A percentile compares a stretch with the other conserved stretches of the same genome.
phyloP scores from a whole-genome alignment of 164 flowering plant species.

The Litsea cubeba region DNA sequence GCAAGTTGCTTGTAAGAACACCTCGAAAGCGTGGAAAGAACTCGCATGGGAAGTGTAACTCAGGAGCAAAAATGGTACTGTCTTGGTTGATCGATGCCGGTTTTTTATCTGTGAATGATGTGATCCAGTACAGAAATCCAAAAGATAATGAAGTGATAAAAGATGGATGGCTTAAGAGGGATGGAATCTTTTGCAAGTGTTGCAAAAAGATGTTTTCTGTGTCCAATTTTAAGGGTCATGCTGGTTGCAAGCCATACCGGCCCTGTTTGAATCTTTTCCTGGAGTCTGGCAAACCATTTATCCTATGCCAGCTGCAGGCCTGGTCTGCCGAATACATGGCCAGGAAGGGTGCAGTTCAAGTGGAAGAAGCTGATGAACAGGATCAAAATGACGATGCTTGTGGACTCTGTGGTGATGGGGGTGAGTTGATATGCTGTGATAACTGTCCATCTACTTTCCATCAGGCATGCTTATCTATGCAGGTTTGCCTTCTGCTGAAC shows the following conservation, averaged over 20 bases:
- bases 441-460: slow-evolving; percentile 96
- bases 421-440: slow-evolving; percentile 94
- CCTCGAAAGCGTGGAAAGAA: slow-evolving; percentile 43
- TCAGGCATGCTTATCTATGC: slow-evolving; percentile 64
- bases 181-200: slow-evolving; percentile 77
- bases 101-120: slow-evolving; percentile 59
- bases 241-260: slow-evolving; percentile 58
- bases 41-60: slow-evolving; percentile 38
- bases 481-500: slow-evolving; percentile 47
- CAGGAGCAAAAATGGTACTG: slow-evolving; percentile 63
- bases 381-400: slow-evolving; percentile 96
- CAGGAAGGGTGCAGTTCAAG: slow-evolving; percentile 38
- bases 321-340: slow-evolving; percentile 90
- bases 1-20: slow-evolving; percentile 64
- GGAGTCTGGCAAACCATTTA: slow-evolving; percentile 72
- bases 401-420: slow-evolving; percentile 95
- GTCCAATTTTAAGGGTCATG: slow-evolving; percentile 74
- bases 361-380: slow-evolving; percentile 36
- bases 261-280: slow-evolving; percentile 74
- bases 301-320: slow-evolving; percentile 79
- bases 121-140: slow-evolving; percentile 59
- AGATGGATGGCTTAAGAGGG: slow-evolving; percentile 61
- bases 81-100: slow-evolving; percentile 78
- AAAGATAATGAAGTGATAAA: slow-evolving; percentile 55
- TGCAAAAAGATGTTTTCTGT: slow-evolving; percentile 58